These are phyloP conservation scores for Podila minutissima DNA, from an alignment of 192 early-diverging fungal species.

Conservation along the genomic window DNA sequence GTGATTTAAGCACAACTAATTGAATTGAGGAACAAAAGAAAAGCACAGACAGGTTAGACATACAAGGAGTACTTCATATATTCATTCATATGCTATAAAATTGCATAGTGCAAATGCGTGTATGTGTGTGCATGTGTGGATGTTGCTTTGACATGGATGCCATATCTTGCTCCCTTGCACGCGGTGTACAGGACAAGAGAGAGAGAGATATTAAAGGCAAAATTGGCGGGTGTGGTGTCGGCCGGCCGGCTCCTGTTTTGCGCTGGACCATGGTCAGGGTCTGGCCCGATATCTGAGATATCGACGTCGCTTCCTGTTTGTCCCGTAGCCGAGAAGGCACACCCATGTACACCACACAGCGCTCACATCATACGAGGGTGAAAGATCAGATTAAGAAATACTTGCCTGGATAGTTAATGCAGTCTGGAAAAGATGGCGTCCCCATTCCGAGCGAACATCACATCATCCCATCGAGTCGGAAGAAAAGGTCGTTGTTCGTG, in stretches of 20 bases:
- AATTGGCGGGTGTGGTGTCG: too few relatives aligned
- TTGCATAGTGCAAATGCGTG: not conserved
- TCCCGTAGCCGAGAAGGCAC: not conserved
- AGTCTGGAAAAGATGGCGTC: conserved; percentile 14
- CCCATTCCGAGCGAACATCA: not conserved
- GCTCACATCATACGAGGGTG: not conserved
- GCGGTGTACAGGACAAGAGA: too few relatives aligned
- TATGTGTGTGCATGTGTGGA: not conserved
- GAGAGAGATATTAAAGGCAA: too few relatives aligned
- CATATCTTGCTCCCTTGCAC: too few relatives aligned
- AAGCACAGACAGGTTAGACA: conserved; percentile 10
- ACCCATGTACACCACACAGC: not conserved
- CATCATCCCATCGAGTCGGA: too few relatives aligned
- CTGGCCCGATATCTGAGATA: too few relatives aligned
- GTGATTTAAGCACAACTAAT: conserved; percentile 54
- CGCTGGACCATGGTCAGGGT: too few relatives aligned
- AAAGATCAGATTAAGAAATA: not conserved
- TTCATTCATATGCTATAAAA: not conserved
- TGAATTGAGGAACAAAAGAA: not conserved
- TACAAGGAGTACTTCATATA: not conserved
- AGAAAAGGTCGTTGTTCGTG: not conserved
- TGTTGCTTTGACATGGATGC: too few relatives aligned
- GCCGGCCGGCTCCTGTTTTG: too few relatives aligned
- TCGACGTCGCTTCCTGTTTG: too few relatives aligned
- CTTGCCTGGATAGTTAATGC: conserved; percentile 52